phyloP scores from a whole-genome alignment of 176 grass and related monocot species.

The Dactylis glomerata region DNA sequence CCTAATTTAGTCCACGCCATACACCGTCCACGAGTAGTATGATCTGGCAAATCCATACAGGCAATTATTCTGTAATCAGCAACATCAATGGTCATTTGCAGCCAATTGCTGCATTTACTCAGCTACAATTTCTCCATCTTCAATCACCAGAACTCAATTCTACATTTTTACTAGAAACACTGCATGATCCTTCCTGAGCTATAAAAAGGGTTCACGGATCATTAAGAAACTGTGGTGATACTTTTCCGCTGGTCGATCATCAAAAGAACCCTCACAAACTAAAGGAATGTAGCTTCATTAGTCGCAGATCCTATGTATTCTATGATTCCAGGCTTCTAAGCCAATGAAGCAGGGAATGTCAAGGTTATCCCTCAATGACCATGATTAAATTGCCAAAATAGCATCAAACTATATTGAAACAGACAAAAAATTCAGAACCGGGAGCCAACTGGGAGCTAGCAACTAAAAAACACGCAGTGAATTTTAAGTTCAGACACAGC shows the following conservation, averaged over 20 bases:
- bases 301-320: background rate
- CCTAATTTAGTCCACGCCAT: background rate
- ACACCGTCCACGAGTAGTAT: background rate
- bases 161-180: background rate
- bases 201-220: background rate
- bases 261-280: slow-evolving; percentile 8
- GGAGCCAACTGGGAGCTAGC: background rate
- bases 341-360: background rate
- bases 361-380: background rate
- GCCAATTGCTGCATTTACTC: slow-evolving; percentile 2
- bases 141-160: background rate
- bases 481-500: background rate
- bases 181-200: background rate
- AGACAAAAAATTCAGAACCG: background rate
- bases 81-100: background rate
- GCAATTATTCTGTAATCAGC: background rate
- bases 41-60: background rate
- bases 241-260: background rate
- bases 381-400: background rate
- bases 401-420: background rate
- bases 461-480: background rate
- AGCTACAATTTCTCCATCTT: background rate
- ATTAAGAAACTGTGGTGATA: background rate
- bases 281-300: background rate
- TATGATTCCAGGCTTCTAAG: background rate